phyloP scores from a whole-genome alignment of 2,329 filamentous ascomycete genomes.

The Aulographum hederae region DNA sequence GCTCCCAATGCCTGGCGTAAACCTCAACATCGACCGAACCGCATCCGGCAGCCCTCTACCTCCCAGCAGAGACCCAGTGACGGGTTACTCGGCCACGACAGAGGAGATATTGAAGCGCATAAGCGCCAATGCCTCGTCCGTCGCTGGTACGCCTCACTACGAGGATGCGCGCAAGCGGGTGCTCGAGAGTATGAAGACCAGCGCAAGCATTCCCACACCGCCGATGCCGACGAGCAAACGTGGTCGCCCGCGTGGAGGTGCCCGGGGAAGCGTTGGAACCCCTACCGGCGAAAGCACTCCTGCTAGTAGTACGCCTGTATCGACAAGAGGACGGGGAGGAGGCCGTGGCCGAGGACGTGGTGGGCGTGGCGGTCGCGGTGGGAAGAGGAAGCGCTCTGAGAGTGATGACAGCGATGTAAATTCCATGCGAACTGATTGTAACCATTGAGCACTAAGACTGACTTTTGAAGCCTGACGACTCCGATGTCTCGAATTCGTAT shows the following conservation, averaged over 20 bases:
- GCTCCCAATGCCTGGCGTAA: too few species aligned
- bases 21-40: too few species aligned
- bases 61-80: too few species aligned
- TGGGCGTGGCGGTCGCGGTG: conserved; percentile 16
- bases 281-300: conserved; percentile 2
- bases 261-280: conserved; percentile 13
- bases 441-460: neutral
- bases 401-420: neutral
- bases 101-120: conserved; percentile 21
- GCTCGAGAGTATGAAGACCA: conserved; percentile 25
- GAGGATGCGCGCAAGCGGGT: conserved; percentile 28
- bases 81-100: too few species aligned
- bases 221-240: conserved; percentile 12
- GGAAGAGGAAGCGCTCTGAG: neutral
- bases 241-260: conserved; percentile 9
- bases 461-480: too few species aligned
- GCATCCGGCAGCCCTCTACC: too few species aligned
- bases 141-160: conserved; percentile 20
- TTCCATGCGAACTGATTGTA: neutral
- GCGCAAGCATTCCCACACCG: conserved; percentile 22
- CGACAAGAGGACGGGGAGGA: conserved; percentile 6
- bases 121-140: conserved; percentile 15
- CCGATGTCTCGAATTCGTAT: conserved; percentile 24
- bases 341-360: conserved; percentile 20
- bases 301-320: conserved; percentile 4